Conservation (phyloP, 2,329 filamentous ascomycete genomes). For the Amauroascus niger region DNA sequence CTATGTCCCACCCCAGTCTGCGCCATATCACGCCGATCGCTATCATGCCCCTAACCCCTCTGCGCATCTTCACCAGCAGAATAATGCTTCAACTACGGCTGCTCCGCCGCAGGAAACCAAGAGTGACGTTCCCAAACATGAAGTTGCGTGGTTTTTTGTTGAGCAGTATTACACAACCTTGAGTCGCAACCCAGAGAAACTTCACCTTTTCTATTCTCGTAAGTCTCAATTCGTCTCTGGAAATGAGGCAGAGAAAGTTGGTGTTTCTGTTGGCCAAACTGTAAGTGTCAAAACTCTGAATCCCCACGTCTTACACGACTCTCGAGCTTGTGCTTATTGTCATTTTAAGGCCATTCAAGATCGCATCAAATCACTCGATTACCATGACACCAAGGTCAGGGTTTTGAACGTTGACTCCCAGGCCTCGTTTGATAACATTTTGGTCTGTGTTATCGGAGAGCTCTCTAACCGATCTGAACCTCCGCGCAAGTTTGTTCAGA, state of each 20-base stretch:
- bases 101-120: conserved; percentile 33
- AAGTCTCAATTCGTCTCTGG: conserved; percentile 91
- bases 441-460: conserved; percentile 96
- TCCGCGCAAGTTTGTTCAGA: conserved; percentile 94
- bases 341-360: conserved; percentile 70
- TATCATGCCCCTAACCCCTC: conserved; percentile 31
- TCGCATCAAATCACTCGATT: conserved; percentile 83
- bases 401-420: conserved; percentile 97
- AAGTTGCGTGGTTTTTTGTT: conserved; percentile 99
- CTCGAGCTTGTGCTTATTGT: conserved; percentile 3
- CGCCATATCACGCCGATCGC: conserved; percentile 28
- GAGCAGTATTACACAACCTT: conserved; percentile 98
- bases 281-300: conserved; percentile 44
- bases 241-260: conserved; percentile 76
- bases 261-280: conserved; percentile 76
- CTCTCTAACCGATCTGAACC: conserved; percentile 88
- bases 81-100: conserved; percentile 32
- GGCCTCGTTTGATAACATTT: conserved; percentile 81
- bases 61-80: conserved; percentile 28
- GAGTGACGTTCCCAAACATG: conserved; percentile 61
- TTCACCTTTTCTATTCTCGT: conserved; percentile 94
- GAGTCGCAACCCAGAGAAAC: conserved; percentile 86
- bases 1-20: conserved; percentile 28
- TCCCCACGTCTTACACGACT: background rate
- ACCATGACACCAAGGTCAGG: conserved; percentile 96